phyloP scores from a whole-genome alignment of 78 protist species.

The Pigoraptor vietnamica region DNA sequence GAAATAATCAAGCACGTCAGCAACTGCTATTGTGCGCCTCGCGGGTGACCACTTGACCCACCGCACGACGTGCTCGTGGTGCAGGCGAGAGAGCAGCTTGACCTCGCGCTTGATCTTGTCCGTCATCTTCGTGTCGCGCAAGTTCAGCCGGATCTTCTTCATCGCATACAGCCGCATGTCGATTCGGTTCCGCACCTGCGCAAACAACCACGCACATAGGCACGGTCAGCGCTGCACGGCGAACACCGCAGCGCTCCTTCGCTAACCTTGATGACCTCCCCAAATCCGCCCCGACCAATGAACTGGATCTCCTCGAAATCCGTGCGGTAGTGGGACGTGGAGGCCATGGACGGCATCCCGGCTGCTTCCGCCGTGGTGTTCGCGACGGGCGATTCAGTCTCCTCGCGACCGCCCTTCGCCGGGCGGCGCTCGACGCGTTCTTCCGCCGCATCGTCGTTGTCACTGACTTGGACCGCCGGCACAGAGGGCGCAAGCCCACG shows the following conservation, averaged over 20 bases:
- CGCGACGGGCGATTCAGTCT: no score
- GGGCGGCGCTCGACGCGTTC: not conserved
- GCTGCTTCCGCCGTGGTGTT: not conserved
- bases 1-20: not conserved
- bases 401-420: not conserved
- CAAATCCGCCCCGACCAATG: slow-evolving; percentile 23
- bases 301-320: slow-evolving; percentile 20
- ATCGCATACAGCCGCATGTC: slow-evolving; percentile 28
- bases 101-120: slow-evolving; percentile 29
- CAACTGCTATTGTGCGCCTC: not conserved
- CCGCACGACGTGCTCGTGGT: slow-evolving; percentile 30
- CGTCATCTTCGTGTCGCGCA: not conserved
- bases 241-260: not conserved
- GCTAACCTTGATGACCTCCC: slow-evolving; percentile 4
- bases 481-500: not conserved
- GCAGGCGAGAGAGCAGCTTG: slow-evolving; percentile 3
- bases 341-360: not conserved
- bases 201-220: not conserved
- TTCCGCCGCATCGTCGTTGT: not conserved
- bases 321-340: not conserved
- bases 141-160: slow-evolving; percentile 6
- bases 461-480: no score
- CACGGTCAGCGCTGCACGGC: not conserved
- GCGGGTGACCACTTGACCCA: not conserved
- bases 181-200: slow-evolving; percentile 15